Evolutionary conservation across 495 filamentous ascomycete genomes (phyloP), one percentile per base, ranked within the genome.

Genomic region (Xylaria acuta): DNA sequence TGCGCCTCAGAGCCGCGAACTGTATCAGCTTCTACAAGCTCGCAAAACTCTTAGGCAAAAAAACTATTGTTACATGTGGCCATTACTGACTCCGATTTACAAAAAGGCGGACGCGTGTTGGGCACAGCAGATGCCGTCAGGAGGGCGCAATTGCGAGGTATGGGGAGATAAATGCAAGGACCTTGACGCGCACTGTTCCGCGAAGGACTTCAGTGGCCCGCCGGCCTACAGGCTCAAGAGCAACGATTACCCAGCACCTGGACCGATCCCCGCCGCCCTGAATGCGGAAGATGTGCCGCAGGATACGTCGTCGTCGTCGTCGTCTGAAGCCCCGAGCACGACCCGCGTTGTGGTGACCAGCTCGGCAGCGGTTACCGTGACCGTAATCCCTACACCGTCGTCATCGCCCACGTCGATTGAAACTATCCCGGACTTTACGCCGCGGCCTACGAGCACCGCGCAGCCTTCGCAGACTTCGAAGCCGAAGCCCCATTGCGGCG

Each of bases 111-210:
- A 79, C 1, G 73, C 63, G 14, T 92, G 90, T 80, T 90, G 83
- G 73, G 74, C 78, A 27, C 76, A 77, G 8, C 81, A 85, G 0
- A 82, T 81, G 1, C 81, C 84, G 11, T 88, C 87, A 0, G 89
- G 89, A 32, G 75, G 80, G 40, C 74, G 75, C 5, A 80, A 82
- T 62, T 92, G 90, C 75, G 72, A 82, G 18, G 79, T 83, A 43
- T 91, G 85, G 85, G 82, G 86, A 47, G 66, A 71, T 1, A 87
- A 86, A 71, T 91, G 89, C 77, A 77, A 79, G 11, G 79, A 60
- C 12, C 78, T 89, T 60, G 75, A 84, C 25, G 72, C 83, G 4
- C 74, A 77, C 27, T 89, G 87, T 78, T 79, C 72, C 16, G 73
- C 76, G 11, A 76, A 77, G 9, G 77, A 84, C 43, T 86, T 78